Evolutionary conservation across 495 filamentous ascomycete genomes (phyloP).

Genomic region (Penicillium arizonense): DNA sequence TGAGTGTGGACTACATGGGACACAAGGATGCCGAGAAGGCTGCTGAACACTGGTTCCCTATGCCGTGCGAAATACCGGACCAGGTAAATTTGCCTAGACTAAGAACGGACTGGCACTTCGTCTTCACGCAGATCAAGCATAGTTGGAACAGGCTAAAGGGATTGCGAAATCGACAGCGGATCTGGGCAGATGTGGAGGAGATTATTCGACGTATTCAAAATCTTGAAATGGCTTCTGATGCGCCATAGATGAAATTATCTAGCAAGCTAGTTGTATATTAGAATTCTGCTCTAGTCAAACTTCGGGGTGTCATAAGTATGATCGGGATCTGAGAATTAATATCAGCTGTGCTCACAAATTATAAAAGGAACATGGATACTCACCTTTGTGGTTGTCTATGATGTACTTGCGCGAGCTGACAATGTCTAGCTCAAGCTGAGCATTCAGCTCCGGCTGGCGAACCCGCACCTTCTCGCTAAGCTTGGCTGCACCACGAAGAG

Average conservation of each 20-base stretch:
- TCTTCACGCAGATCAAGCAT: constrained; percentile 17
- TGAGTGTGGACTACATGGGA: not conserved
- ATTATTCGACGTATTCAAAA: constrained; percentile 14
- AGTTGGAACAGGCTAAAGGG: constrained; percentile 24
- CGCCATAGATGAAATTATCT: no score
- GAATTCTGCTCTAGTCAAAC: constrained; percentile 28
- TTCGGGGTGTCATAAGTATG: constrained; percentile 53
- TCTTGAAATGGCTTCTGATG: not conserved
- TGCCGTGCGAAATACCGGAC: not conserved
- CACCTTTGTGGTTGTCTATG: constrained; percentile 48
- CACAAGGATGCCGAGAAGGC: not conserved
- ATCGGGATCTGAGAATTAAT: constrained; percentile 46
- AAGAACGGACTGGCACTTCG: constrained; percentile 23
- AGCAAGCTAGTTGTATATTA: not conserved
- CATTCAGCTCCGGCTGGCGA: constrained; percentile 44
- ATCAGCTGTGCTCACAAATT: not conserved
- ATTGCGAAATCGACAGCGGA: constrained; percentile 24
- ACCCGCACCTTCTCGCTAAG: constrained; percentile 50
- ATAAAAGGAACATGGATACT: constrained; percentile 1
- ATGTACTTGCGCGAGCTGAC: constrained; percentile 57
- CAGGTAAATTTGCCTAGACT: constrained; percentile 8
- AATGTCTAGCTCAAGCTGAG: constrained; percentile 50
- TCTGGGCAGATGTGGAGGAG: constrained; percentile 26
- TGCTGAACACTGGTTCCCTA: not conserved
- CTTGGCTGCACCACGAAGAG: constrained; percentile 49